These are phyloP conservation scores for Eucalyptus pauciflora DNA, from an alignment of 345 rosid species.

Conservation along the genomic window DNA sequence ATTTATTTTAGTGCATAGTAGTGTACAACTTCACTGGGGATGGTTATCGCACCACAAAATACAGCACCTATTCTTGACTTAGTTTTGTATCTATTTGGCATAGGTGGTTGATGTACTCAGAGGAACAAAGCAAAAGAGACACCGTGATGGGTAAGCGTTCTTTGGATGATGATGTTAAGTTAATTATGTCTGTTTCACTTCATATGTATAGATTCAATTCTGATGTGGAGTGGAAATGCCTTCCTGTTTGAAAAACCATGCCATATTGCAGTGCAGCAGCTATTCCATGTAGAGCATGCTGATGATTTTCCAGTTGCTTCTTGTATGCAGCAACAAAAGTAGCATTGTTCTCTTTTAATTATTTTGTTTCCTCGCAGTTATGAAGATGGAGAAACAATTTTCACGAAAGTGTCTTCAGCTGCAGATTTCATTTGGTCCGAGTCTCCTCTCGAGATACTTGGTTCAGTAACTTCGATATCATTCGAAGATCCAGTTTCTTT, in stretches of 20 bases:
- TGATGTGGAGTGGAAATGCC: neutral
- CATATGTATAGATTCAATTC: neutral
- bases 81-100: neutral
- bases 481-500: slow-evolving; percentile 55
- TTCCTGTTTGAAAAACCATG: neutral
- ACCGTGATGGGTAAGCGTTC: slow-evolving; percentile 67
- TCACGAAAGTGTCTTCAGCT: slow-evolving; percentile 66
- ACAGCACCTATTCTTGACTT: neutral
- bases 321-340: neutral
- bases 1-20: neutral
- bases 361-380: slow-evolving; percentile 25
- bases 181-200: neutral
- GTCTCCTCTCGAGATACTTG: slow-evolving; percentile 82
- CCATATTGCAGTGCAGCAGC: neutral
- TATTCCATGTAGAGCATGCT: neutral
- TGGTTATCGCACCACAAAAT: neutral
- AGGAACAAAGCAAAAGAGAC: slow-evolving; percentile 63
- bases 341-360: neutral
- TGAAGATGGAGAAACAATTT: slow-evolving; percentile 57
- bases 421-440: slow-evolving; percentile 84
- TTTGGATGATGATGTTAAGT: neutral
- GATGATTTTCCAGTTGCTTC: neutral
- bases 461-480: slow-evolving; percentile 64
- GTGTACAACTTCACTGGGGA: neutral
- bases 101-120: slow-evolving; percentile 82